These are phyloP conservation scores for Agroathelia rolfsii DNA, from an alignment of 1,284 basidiomycete species.

Conservation along the genomic window DNA sequence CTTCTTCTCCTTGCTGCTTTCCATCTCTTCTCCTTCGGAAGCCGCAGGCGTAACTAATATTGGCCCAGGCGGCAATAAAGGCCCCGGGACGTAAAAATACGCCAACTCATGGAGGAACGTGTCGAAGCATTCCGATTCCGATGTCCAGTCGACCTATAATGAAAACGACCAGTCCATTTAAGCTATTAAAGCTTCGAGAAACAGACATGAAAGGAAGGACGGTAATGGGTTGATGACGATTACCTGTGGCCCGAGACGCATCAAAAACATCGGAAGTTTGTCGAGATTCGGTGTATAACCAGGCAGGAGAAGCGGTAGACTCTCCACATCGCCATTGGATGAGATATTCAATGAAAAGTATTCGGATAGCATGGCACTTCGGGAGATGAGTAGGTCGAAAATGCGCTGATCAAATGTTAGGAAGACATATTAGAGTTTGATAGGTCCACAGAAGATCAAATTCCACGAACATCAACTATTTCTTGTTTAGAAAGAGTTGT, in stretches of 20 bases:
- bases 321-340: conserved; percentile 54
- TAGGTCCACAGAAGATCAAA: conserved; percentile 2
- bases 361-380: conserved; percentile 82
- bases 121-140: conserved; percentile 81
- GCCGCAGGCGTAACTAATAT: no score
- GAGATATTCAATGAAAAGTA: conserved; percentile 81
- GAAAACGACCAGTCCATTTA: conserved; percentile 9
- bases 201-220: conserved; percentile 2
- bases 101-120: conserved; percentile 84
- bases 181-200: conserved; percentile 12
- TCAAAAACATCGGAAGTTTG: conserved; percentile 75
- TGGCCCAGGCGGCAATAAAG: conserved; percentile 22
- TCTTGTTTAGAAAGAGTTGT: conserved; percentile 42
- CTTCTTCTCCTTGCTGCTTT: conserved; percentile 12
- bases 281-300: conserved; percentile 84
- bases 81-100: conserved; percentile 77
- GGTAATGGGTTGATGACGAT: no score
- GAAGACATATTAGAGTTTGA: conserved; percentile 2
- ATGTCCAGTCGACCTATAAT: conserved; percentile 81
- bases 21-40: conserved; percentile 19
- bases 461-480: conserved; percentile 60
- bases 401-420: conserved; percentile 56
- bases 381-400: conserved; percentile 39
- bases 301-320: conserved; percentile 73
- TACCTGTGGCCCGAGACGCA: conserved; percentile 81